phyloP scores from a whole-genome alignment of 805 yeast species.

The Candida pseudoglaebosa region DNA sequence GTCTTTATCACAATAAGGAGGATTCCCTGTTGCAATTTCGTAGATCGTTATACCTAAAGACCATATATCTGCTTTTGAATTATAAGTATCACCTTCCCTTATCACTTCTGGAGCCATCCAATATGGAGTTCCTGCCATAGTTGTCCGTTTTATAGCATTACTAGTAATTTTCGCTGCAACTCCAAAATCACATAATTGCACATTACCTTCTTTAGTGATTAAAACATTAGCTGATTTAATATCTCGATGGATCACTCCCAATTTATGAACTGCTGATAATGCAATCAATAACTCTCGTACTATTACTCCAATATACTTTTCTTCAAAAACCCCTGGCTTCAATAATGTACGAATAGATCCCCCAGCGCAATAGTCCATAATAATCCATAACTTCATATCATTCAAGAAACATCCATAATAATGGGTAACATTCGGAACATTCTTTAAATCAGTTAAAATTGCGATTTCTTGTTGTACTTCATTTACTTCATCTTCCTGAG shows the following conservation, averaged over 20 bases:
- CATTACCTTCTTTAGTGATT: conserved; percentile 83
- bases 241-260: conserved; percentile 94
- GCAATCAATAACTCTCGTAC: conserved; percentile 79
- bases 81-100: conserved; percentile 83
- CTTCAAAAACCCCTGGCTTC: conserved; percentile 86
- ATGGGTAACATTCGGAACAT: conserved; percentile 87
- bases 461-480: conserved; percentile 94
- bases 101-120: conserved; percentile 99
- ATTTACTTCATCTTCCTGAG: conserved; percentile 88
- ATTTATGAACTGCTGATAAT: conserved; percentile 73
- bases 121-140: conserved; percentile 94
- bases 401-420: conserved; percentile 84
- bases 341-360: conserved; percentile 86
- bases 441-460: conserved; percentile 75
- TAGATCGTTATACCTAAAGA: conserved; percentile 90
- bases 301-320: conserved; percentile 76
- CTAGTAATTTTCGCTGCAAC: conserved; percentile 92
- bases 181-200: conserved; percentile 94
- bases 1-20: conserved; percentile 95
- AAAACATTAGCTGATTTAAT: conserved; percentile 94
- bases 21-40: conserved; percentile 95
- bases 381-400: conserved; percentile 93
- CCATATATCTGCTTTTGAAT: conserved; percentile 95
- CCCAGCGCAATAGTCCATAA: conserved; percentile 97
- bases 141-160: conserved; percentile 72